Percentiles rank a stretch among this genome's conserved stretches.
phyloP scores from a whole-genome alignment of 2,329 filamentous ascomycete species.

The Clarireedia hainanense region DNA sequence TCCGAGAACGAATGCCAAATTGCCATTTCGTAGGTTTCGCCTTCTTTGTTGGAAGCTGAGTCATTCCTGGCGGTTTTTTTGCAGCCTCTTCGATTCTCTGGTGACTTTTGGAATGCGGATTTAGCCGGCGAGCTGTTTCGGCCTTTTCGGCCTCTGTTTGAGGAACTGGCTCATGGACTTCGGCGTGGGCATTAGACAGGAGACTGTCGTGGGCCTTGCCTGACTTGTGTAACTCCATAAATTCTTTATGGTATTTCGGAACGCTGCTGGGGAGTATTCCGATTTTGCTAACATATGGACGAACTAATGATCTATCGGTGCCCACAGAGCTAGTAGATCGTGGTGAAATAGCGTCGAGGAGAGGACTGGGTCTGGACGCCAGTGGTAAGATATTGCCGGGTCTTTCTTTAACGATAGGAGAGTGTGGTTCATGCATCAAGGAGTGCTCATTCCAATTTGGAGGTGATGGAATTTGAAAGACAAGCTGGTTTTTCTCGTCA shows the following conservation, averaged over 20 bases:
- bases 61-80: conserved; percentile 54
- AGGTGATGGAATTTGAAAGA: conserved; percentile 48
- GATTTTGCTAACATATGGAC: conserved; percentile 62
- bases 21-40: conserved; percentile 86
- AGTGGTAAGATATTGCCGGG: conserved; percentile 5
- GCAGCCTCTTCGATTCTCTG: conserved; percentile 58
- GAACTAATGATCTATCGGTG: conserved; percentile 24
- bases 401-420: conserved; percentile 1
- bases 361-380: conserved; percentile 18
- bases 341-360: conserved; percentile 26
- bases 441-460: conserved; percentile 38
- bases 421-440: background rate
- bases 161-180: conserved; percentile 29
- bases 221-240: conserved; percentile 65
- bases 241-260: conserved; percentile 83
- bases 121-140: conserved; percentile 71
- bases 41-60: conserved; percentile 61
- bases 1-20: conserved; percentile 91
- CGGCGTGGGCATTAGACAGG: conserved; percentile 33
- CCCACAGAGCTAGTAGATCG: conserved; percentile 27
- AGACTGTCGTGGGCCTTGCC: conserved; percentile 37
- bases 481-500: conserved; percentile 28
- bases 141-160: conserved; percentile 69
- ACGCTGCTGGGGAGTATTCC: conserved; percentile 87
- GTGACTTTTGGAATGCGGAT: conserved; percentile 72